A percentile compares a stretch with the other conserved stretches of the same genome.
These are phyloP conservation scores for Trichoderma asperelloides DNA, from an alignment of 495 filamentous ascomycete genomes.

Conservation along the genomic window DNA sequence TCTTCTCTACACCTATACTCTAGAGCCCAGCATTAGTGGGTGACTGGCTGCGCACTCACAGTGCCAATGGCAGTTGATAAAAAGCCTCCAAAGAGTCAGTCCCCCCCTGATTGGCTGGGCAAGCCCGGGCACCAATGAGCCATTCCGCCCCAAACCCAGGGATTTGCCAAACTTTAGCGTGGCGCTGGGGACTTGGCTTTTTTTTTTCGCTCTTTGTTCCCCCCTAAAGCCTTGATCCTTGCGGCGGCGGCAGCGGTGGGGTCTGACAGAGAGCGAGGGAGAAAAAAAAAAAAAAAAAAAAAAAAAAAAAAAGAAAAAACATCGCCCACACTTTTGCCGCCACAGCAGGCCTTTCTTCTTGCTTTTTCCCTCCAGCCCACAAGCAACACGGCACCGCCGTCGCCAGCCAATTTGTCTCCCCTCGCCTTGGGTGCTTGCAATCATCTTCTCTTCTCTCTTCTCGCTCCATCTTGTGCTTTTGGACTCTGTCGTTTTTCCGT, in stretches of 20 bases:
- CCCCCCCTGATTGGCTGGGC: background rate
- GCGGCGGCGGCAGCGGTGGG: background rate
- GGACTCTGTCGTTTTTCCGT: conserved; percentile 10
- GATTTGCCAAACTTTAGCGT: background rate
- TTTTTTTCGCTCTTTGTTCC: background rate
- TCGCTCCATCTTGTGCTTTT: conserved; percentile 26
- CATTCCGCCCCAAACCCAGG: background rate
- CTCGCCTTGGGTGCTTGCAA: conserved; percentile 27
- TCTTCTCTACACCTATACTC: too few relatives aligned
- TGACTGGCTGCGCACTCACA: too few relatives aligned
- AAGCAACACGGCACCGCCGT: conserved; percentile 25
- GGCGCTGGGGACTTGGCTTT: background rate
- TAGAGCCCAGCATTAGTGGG: too few relatives aligned
- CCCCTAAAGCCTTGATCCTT: background rate
- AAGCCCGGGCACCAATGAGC: conserved; percentile 2
- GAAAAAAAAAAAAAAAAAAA: background rate
- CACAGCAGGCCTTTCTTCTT: conserved; percentile 25
- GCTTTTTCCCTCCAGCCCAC: conserved; percentile 23
- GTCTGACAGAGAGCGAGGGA: background rate
- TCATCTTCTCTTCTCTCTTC: conserved; percentile 28
- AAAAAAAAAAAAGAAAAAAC: background rate
- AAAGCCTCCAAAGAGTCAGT: too few relatives aligned
- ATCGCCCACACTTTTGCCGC: conserved; percentile 18
- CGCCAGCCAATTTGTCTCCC: conserved; percentile 25
- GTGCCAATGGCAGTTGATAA: too few relatives aligned